Evolutionary conservation across 2,329 filamentous ascomycete genomes (phyloP).

Genomic region (Colletotrichum eleusines): DNA sequence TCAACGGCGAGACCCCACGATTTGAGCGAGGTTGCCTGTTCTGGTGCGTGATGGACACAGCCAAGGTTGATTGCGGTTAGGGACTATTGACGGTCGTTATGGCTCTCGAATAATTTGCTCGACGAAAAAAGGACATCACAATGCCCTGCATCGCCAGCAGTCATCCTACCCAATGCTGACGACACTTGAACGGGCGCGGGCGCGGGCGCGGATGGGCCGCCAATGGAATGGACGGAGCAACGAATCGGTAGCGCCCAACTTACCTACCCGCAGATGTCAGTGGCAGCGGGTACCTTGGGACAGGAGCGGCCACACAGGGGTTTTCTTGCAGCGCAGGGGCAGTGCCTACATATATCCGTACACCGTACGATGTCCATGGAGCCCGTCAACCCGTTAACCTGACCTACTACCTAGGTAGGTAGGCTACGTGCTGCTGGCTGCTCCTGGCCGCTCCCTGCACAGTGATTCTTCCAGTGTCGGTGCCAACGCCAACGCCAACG

Average conservation of each 20-base stretch:
- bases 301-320: no score
- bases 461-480: background rate
- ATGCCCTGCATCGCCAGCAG: background rate
- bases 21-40: background rate
- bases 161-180: background rate
- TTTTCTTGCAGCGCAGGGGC: no score
- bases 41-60: background rate
- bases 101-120: background rate
- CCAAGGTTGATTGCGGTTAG: background rate
- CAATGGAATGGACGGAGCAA: conserved; percentile 3
- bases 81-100: background rate
- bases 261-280: background rate
- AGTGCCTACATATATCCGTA: no score
- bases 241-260: background rate
- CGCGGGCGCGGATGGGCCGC: conserved; percentile 2
- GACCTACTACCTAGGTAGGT: no score
- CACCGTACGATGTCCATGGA: no score
- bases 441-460: background rate
- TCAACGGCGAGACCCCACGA: background rate
- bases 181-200: conserved; percentile 14
- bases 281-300: no score
- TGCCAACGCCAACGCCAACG: conserved; percentile 6
- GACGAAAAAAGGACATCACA: background rate
- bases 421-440: background rate
- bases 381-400: no score